phyloP scores from a whole-genome alignment of 23 red algal genomes.

The Agarophyton chilense region DNA sequence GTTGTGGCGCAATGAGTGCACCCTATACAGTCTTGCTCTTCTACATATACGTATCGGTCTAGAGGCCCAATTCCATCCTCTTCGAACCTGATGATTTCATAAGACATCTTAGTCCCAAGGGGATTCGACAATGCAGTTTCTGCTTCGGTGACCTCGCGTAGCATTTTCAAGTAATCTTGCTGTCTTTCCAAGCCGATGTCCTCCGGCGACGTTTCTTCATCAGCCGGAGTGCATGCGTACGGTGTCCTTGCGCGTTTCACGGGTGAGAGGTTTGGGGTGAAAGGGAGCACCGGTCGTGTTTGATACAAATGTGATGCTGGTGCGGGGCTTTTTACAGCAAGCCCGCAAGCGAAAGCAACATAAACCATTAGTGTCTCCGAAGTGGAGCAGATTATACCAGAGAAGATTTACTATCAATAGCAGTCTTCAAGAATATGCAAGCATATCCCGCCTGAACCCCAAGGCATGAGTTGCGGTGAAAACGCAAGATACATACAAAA shows the following conservation, averaged over 20 bases:
- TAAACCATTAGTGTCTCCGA: neutral
- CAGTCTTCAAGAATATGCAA: neutral
- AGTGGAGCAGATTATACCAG: neutral
- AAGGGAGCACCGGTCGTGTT: neutral
- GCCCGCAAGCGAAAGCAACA: neutral
- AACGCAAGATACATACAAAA: too few species aligned
- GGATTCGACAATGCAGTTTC: slow-evolving; percentile 67
- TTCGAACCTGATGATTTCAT: slow-evolving; percentile 51
- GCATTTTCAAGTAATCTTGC: slow-evolving; percentile 46
- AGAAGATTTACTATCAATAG: neutral
- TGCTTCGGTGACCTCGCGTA: slow-evolving; percentile 39
- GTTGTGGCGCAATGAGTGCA: slow-evolving; percentile 85
- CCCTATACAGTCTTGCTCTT: slow-evolving; percentile 84
- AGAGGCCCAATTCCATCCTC: slow-evolving; percentile 56
- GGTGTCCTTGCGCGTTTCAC: neutral
- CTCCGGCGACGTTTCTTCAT: neutral
- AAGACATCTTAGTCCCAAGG: slow-evolving; percentile 53
- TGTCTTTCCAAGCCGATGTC: neutral
- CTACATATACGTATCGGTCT: slow-evolving; percentile 84
- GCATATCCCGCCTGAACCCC: neutral
- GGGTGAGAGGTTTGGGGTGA: neutral
- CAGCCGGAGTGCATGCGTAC: neutral
- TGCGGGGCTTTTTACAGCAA: neutral
- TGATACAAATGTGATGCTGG: neutral
- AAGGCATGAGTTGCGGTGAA: neutral